A percentile compares a stretch with the other conserved stretches of the same genome.
Evolutionary conservation across 2,329 filamentous ascomycete species (phyloP).

Genomic region (Xylaria sp.): DNA sequence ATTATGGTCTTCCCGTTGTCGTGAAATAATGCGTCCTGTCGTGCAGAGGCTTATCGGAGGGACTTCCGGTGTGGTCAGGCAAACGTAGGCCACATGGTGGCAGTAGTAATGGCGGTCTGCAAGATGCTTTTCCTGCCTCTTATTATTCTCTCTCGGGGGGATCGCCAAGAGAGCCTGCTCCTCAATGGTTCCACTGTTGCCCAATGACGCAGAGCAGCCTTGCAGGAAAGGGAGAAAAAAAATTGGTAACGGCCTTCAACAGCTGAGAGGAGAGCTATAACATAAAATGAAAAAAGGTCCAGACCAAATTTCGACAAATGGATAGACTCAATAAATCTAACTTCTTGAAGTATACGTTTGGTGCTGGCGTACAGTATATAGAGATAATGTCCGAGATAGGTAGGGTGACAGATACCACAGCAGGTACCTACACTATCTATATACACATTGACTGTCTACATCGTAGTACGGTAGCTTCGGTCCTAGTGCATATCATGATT

Average conservation of each 20-base stretch:
- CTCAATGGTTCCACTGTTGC: not conserved
- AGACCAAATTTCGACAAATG: not conserved
- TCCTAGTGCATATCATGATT: too few relatives aligned
- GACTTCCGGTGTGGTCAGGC: not conserved
- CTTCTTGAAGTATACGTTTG: too few relatives aligned
- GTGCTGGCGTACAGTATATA: too few relatives aligned
- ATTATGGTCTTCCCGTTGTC: not conserved
- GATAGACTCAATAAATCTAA: not conserved
- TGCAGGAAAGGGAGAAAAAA: not conserved
- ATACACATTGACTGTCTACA: too few relatives aligned
- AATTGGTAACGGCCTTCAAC: too few relatives aligned
- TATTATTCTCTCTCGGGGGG: not conserved
- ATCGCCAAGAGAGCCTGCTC: constrained; percentile 21
- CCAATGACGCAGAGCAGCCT: constrained; percentile 15
- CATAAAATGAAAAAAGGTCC: constrained; percentile 5
- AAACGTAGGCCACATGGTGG: not conserved
- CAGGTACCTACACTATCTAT: too few relatives aligned
- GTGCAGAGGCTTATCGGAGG: constrained; percentile 2
- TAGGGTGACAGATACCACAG: too few relatives aligned
- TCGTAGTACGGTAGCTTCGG: too few relatives aligned
- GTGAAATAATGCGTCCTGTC: not conserved
- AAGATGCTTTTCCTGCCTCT: not conserved
- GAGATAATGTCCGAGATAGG: too few relatives aligned
- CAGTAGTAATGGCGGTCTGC: constrained; percentile 5
- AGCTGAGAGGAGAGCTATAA: not conserved